Percentiles rank a stretch among this genome's conserved stretches.
These are phyloP conservation scores for Backusella tuberculispora DNA, from an alignment of 192 early-diverging fungal species.

Conservation along the genomic window DNA sequence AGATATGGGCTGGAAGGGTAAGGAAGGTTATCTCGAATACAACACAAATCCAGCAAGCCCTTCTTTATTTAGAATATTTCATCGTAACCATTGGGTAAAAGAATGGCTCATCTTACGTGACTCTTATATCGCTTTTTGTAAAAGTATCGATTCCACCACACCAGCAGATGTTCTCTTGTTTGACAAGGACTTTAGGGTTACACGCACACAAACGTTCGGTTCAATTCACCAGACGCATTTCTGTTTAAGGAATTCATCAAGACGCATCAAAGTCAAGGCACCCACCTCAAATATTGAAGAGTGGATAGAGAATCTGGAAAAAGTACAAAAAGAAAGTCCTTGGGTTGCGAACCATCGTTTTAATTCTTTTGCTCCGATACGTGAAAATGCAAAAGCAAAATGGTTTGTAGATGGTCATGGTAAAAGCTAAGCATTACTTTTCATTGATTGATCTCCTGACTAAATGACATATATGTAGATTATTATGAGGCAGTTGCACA, in stretches of 20 bases:
- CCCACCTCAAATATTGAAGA: constrained; percentile 68
- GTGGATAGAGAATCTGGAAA: constrained; percentile 64
- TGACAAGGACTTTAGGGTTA: constrained; percentile 46
- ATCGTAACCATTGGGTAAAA: constrained; percentile 51
- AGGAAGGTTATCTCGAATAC: constrained; percentile 74
- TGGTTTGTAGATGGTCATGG: constrained; percentile 86
- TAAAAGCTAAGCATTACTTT: constrained; percentile 41
- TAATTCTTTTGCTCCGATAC: constrained; percentile 78
- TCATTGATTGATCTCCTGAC: neutral
- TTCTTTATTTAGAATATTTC: constrained; percentile 21
- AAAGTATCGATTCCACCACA: constrained; percentile 42
- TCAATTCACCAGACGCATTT: constrained; percentile 57
- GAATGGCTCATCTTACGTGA: constrained; percentile 80
- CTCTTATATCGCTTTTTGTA: constrained; percentile 65
- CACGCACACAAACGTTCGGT: constrained; percentile 21
- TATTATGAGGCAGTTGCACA: constrained; percentile 82
- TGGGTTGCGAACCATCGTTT: constrained; percentile 70
- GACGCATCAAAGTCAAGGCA: constrained; percentile 71
- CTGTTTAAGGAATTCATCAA: constrained; percentile 58
- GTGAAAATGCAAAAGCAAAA: constrained; percentile 65
- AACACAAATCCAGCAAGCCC: constrained; percentile 48
- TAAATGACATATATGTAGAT: constrained; percentile 39
- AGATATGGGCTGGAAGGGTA: constrained; percentile 86
- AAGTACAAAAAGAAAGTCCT: constrained; percentile 61
- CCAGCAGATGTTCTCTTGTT: constrained; percentile 57